These are phyloP conservation scores for Hypoxylon rickii DNA, from an alignment of 495 filamentous ascomycete species.

Conservation along the genomic window DNA sequence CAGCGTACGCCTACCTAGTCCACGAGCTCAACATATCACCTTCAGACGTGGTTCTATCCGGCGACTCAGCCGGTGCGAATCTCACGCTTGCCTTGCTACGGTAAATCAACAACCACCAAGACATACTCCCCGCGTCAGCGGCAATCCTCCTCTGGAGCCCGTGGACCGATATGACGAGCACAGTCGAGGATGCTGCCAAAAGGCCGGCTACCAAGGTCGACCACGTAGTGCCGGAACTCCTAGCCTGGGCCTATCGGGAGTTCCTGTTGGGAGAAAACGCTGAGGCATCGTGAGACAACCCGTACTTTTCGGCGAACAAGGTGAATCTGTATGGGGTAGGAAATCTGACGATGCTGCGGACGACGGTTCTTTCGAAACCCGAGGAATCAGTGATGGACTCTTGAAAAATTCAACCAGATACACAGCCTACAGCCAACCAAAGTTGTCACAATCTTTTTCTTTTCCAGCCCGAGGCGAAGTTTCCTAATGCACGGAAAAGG, in stretches of 20 bases:
- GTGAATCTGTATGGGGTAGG: background rate
- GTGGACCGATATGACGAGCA: constrained; percentile 25
- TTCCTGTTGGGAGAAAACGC: constrained; percentile 2
- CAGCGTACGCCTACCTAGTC: constrained; percentile 46
- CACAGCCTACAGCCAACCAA: background rate
- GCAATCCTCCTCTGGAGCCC: constrained; percentile 30
- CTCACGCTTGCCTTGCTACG: constrained; percentile 42
- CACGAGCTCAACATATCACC: constrained; percentile 36
- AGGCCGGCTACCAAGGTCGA: constrained; percentile 9
- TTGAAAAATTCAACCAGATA: too few species aligned
- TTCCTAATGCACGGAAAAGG: background rate
- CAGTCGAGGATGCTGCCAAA: constrained; percentile 8
- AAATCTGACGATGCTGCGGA: background rate
- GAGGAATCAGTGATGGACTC: background rate
- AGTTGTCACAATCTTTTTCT: constrained; percentile 4
- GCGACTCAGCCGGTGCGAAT: constrained; percentile 36
- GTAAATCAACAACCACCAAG: constrained; percentile 31
- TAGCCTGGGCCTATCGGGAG: constrained; percentile 8
- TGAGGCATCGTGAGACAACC: background rate
- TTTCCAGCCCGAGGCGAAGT: background rate
- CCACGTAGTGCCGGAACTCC: constrained; percentile 5
- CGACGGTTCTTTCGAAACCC: background rate
- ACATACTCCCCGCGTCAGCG: constrained; percentile 12
- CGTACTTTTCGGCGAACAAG: constrained; percentile 5
- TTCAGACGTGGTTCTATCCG: constrained; percentile 24